Evolutionary conservation across 768 basidiomycete genomes (phyloP).

Genomic region (Rhodotorula kratochvilovae): DNA sequence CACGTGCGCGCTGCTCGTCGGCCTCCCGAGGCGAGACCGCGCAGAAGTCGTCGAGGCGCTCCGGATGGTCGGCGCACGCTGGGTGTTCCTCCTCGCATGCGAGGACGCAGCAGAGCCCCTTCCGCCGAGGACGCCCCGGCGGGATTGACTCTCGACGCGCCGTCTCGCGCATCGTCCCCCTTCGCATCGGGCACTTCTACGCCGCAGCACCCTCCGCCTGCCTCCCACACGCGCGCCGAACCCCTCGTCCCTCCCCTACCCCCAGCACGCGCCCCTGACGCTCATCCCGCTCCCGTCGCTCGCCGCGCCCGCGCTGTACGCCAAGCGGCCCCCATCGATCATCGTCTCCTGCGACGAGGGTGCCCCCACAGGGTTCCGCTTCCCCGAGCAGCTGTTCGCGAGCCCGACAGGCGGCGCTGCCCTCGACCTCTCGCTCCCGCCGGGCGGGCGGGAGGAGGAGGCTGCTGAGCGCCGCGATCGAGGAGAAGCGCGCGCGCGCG

Average conservation of each 20-base stretch:
- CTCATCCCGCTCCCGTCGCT: constrained; percentile 22
- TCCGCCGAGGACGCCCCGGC: too few relatives aligned
- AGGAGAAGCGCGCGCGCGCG: constrained; percentile 6
- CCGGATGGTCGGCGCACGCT: constrained; percentile 32
- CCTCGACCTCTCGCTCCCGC: constrained; percentile 16
- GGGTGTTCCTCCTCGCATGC: constrained; percentile 33
- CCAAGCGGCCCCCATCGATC: constrained; percentile 29
- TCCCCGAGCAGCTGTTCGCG: constrained; percentile 27
- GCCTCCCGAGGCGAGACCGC: constrained; percentile 17
- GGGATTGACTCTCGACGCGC: not conserved
- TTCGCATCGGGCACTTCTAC: not conserved
- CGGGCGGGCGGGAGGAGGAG: not conserved
- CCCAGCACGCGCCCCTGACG: constrained; percentile 20
- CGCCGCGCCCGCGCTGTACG: constrained; percentile 22
- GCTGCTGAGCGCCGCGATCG: constrained; percentile 10
- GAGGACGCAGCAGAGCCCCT: not conserved
- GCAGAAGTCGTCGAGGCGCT: constrained; percentile 30
- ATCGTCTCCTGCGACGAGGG: constrained; percentile 25
- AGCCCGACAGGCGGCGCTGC: constrained; percentile 24
- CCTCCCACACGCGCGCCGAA: not conserved
- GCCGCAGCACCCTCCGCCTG: not conserved
- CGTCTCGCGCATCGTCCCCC: constrained; percentile 4
- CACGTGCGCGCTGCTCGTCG: constrained; percentile 32
- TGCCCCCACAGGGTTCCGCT: not conserved
- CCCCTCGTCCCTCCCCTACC: constrained; percentile 28